Evolutionary conservation across 441 rosid genomes (phyloP).

Genomic region (Arabidopsis hybrid): DNA sequence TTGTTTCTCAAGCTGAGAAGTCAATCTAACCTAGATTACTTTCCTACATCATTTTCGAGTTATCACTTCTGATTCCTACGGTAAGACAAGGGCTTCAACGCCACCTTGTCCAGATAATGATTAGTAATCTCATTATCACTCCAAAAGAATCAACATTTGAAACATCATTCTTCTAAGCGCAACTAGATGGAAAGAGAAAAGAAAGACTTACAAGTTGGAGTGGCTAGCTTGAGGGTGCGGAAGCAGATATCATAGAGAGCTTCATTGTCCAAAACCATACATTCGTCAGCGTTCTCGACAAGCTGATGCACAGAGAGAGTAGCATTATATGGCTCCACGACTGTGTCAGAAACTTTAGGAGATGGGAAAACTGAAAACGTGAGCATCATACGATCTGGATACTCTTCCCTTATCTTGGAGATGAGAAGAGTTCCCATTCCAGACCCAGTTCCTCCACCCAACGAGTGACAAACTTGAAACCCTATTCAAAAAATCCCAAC

Average conservation of each 20-base stretch:
- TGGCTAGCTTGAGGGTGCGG: conserved; percentile 59
- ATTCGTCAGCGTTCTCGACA: conserved; percentile 91
- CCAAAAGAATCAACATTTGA: neutral
- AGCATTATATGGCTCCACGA: conserved; percentile 92
- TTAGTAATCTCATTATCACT: neutral
- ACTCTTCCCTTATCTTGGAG: conserved; percentile 65
- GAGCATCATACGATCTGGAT: conserved; percentile 76
- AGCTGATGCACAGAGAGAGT: conserved; percentile 93
- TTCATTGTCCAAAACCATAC: conserved; percentile 93
- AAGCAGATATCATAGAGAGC: conserved; percentile 90
- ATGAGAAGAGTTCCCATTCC: conserved; percentile 92
- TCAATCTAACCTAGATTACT: neutral
- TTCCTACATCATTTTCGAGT: neutral
- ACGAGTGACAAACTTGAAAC: conserved; percentile 90
- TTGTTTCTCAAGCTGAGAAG: neutral
- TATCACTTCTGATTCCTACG: neutral
- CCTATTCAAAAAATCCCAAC: conserved; percentile 45
- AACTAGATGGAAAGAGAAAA: neutral
- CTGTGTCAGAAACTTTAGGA: conserved; percentile 93
- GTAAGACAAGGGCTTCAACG: neutral
- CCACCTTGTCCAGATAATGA: neutral
- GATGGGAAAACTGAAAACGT: conserved; percentile 93
- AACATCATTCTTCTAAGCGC: neutral
- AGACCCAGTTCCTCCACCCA: conserved; percentile 95
- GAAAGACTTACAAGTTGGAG: conserved; percentile 35